Base-by-base conservation (phyloP, 257 asterid species). In the Nicotiana tomentosiformis region DNA sequence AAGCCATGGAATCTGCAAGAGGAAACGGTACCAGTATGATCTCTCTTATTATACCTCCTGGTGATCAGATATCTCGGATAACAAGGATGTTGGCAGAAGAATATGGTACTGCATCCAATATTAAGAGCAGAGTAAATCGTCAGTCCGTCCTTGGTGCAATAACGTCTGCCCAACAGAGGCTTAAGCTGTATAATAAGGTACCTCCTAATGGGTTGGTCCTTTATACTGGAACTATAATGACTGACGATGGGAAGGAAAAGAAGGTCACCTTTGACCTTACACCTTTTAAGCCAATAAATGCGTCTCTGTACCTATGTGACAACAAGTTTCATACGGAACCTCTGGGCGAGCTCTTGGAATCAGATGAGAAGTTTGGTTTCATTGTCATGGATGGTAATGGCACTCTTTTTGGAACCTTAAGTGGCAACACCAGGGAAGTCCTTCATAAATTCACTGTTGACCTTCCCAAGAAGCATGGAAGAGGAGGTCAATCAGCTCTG, bases 301-400 rank as follows among this genome's bases (percentile, higher is more conserved):
- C 88, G 5, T 88, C 91, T 70, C 80, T 88, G 10, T 88, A 88
- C 81, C 85, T 88, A 0, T 88, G 89, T 78, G 91, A 88, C 87
- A 88, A 86, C 58, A 88, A 88, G 84, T 88, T 88, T 80, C 91
- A 88, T 29, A 88, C 91, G 10, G 89, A 65, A 58, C 89, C 91
- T 32, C 85, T 88, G 17, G 84, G 88, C 7, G 91, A 88, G 81
- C 88, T 88, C 46, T 60, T 88, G 69, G 89, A 88, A 83, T 86
- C 91, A 57, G 91, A 86, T 83, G 91, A 86, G 61, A 88, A 88
- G 83, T 88, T 86, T 84, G 91, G 91, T 12, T 88, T 88, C 77
- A 88, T 88, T 12, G 89, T 88, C 86, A 88, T 88, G 91, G 91
- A 86, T 74, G 90, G 91, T 26, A 88, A 88, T 61, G 91, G 91